phyloP scores from a whole-genome alignment of 257 asterid genomes.

The Leptodermis oblonga region DNA sequence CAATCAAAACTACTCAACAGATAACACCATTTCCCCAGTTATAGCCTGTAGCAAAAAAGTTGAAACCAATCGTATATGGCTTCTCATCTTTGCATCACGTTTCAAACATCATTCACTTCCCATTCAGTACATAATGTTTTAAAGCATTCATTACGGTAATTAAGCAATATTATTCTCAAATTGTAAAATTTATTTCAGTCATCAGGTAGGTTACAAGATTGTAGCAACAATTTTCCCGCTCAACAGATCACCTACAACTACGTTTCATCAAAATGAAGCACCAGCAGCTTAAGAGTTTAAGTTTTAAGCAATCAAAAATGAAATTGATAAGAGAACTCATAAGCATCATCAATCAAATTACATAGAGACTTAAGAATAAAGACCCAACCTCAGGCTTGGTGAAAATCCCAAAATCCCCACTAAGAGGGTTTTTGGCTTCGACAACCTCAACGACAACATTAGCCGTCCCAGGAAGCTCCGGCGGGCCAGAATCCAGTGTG shows the following conservation, averaged over 20 bases:
- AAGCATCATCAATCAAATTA: neutral
- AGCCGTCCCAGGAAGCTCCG: conserved; percentile 88
- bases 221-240: neutral
- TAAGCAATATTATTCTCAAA: neutral
- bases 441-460: conserved; percentile 71
- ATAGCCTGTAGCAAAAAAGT: neutral
- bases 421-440: conserved; percentile 52
- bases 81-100: neutral
- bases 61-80: neutral
- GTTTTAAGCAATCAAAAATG: neutral
- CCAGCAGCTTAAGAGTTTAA: neutral
- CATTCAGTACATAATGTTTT: neutral
- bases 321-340: neutral
- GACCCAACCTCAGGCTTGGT: conserved; percentile 75
- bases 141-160: neutral
- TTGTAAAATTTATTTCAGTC: neutral
- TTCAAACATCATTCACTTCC: neutral
- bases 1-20: neutral
- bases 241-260: neutral
- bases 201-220: neutral
- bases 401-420: conserved; percentile 68
- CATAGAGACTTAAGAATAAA: neutral
- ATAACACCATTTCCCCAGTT: neutral
- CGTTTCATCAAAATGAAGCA: neutral
- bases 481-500: conserved; percentile 83